phyloP scores from a whole-genome alignment of 345 rosid species.

The Pistacia vera region DNA sequence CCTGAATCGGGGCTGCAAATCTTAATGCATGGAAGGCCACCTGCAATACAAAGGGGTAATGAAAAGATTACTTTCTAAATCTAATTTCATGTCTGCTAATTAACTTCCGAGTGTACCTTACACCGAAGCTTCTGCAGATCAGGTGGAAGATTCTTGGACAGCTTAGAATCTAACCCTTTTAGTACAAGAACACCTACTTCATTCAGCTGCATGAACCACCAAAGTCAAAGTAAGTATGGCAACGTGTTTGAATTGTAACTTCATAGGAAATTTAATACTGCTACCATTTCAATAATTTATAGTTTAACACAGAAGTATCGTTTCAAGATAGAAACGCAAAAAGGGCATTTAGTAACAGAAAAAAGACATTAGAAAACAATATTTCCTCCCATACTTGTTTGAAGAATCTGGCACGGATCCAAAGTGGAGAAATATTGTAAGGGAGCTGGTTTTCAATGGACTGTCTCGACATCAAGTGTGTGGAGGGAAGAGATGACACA shows the following conservation, averaged over 20 bases:
- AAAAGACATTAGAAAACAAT: not conserved
- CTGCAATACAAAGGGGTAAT: conserved; percentile 28
- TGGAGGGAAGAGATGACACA: conserved; percentile 72
- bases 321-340: not conserved
- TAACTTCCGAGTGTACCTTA: conserved; percentile 40
- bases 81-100: not conserved
- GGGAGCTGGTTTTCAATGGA: conserved; percentile 60
- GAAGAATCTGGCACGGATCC: conserved; percentile 70
- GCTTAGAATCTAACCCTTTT: conserved; percentile 68
- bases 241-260: not conserved
- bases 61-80: not conserved
- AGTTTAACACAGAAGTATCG: too few species aligned
- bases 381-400: conserved; percentile 40
- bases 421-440: conserved; percentile 56
- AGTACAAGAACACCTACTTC: conserved; percentile 65
- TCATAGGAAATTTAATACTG: not conserved
- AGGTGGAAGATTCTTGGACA: conserved; percentile 65
- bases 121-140: conserved; percentile 84
- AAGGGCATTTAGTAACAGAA: not conserved
- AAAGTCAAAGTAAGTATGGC: not conserved
- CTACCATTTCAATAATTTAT: not conserved
- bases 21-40: conserved; percentile 76
- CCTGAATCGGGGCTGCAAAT: conserved; percentile 57
- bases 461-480: conserved; percentile 63
- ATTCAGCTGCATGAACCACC: conserved; percentile 46